Base-by-base conservation (phyloP, 1,284 basidiomycete genomes). In the Porogramme epimiltina region DNA sequence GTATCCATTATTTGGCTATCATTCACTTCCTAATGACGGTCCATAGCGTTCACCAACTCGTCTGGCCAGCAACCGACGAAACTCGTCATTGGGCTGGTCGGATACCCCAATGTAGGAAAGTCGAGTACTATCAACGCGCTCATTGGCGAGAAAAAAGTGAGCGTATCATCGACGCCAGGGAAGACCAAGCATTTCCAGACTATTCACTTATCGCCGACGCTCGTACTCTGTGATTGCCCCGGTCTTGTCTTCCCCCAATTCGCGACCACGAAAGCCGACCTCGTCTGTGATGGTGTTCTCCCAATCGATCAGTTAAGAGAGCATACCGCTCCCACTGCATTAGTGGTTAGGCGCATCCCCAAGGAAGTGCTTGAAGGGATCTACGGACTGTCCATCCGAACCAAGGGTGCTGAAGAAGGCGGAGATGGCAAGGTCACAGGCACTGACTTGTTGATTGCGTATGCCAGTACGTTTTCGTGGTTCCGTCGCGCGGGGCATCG, bases 181-280 rank as follows among this genome's bases (percentile, higher is more conserved):
- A 98, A 99, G 73, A 99, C 97, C 25, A 99, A 99, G 69, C 97
- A 99, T 73, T 98, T 99, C 77, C 97, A 99, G 73, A 99, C 97
- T 0, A 95, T 98, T 58, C 84, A 95, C 59, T 81, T 99, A 23
- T 95, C 95, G 0, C 84, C 91, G 24, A 78, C 83, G 3, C 90
- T 98, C 44, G 80, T 92, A 13, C 82, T 99, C n/a, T 99, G 96
- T 65, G 97, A 99, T 76, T 99, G 97, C 74, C 97, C 97, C 13
- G 97, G 97, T 74, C 78, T 99, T 24, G 97, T 99, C 16, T 99
- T 99, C 70, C 97, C 97, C 5, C 97, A 99, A 65, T 99, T 99
- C 70, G 91, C 95, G 5, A 93, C 91, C 31, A 97, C 94, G 3
- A 93, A 93, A 65, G 97, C 96, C 4, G 95, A 96, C 56, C 78